Conservation (phyloP, 345 rosid species). For the Triadica sebifera region DNA sequence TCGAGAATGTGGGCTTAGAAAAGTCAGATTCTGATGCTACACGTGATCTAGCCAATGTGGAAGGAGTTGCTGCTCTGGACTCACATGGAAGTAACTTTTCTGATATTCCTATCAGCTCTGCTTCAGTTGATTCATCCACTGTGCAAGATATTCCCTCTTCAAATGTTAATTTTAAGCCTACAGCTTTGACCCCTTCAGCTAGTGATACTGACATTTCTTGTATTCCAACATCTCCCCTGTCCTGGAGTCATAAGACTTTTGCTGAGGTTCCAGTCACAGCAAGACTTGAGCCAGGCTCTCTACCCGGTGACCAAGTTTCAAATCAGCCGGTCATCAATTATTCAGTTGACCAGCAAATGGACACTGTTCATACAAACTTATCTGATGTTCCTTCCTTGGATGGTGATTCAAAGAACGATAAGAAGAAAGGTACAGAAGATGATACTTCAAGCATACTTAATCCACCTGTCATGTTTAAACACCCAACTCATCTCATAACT, state of each 20-base stretch:
- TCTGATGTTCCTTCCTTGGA: slow-evolving; percentile 39
- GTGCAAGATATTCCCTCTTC: slow-evolving; percentile 29
- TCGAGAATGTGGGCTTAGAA: slow-evolving; percentile 54
- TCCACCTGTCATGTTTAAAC: slow-evolving; percentile 52
- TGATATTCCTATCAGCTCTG: slow-evolving; percentile 39
- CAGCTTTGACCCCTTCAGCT: slow-evolving; percentile 38
- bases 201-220: slow-evolving; percentile 46
- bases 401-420: slow-evolving; percentile 46
- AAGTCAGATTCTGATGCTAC: slow-evolving; percentile 48
- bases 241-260: slow-evolving; percentile 51
- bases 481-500: slow-evolving; percentile 80
- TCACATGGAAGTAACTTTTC: slow-evolving; percentile 37
- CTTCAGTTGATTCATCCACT: slow-evolving; percentile 36
- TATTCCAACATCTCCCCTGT: slow-evolving; percentile 48
- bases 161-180: slow-evolving; percentile 37
- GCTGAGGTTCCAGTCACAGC: slow-evolving; percentile 46
- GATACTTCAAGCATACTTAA: slow-evolving; percentile 44
- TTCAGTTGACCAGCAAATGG: slow-evolving; percentile 60
- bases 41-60: slow-evolving; percentile 37
- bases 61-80: slow-evolving; percentile 41
- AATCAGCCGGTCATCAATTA: slow-evolving; percentile 44
- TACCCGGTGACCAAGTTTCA: slow-evolving; percentile 41
- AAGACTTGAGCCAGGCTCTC: slow-evolving; percentile 39
- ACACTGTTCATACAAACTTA: slow-evolving; percentile 32
- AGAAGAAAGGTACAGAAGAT: slow-evolving; percentile 42